Base-by-base conservation (phyloP, 1,139 yeast genomes). In the Scheffersomyces lignicola region DNA sequence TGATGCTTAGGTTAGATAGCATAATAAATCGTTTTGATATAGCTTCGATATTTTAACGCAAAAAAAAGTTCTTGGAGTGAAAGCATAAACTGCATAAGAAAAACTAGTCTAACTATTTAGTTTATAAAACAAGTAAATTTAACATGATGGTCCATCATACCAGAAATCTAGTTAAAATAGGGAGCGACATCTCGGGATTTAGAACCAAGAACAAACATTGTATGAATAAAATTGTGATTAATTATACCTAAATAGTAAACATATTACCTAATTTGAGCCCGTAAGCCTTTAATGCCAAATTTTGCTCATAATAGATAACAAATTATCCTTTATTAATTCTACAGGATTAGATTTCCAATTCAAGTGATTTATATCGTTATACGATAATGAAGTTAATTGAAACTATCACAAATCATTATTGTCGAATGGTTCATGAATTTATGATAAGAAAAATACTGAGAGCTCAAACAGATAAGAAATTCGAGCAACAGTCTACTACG, bases 301-400 rank as follows among this genome's bases (percentile, higher is more conserved):
- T 24, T 24, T 24, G 28, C 16, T 9, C 8, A 25, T 25, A 25
- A 7, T 17, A 25, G 28, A 25, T 25, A 25, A 25, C 28, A 25
- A 11, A 14, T 25, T 25, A 25, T 25, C 28, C 5, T 25, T 25
- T 7, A 25, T 25, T 18, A 25, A n/a, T 25, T 25, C 13, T 4
- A 9, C 16, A 7, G 15, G 28, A 25, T 7, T 25, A 25, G 28
- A 7, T 25, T 25, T 25, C 28, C 13, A 12, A 25, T 25, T 8
- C 28, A 25, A 8, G 28, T n/a, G 28, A 25, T 25, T 7, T 12
- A 25, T 25, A n/a, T 25, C 28, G 14, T 11, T 25, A 14, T 25
- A 11, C 16, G 18, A 17, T 25, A 25, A 25, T 25, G 28, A 25
- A 25, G 28, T 25, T 25, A 25, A 25, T 25, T 25, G 28, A 25